A percentile compares a stretch with the other conserved stretches of the same genome.
Conservation (phyloP, 2,329 filamentous ascomycete genomes). For the Ophiostoma ulmi region DNA sequence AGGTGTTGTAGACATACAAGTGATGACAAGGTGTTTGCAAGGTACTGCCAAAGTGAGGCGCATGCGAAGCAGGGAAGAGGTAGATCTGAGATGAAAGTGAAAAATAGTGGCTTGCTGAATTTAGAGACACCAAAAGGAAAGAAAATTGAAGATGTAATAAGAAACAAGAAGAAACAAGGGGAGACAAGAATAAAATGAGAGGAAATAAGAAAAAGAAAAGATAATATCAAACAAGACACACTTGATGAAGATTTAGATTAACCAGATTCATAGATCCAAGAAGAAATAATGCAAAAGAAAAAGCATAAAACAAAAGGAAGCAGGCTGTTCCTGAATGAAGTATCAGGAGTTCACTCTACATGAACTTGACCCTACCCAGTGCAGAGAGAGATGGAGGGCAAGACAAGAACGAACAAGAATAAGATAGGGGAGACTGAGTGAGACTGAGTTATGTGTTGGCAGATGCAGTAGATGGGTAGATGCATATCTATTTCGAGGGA, state of each 20-base stretch:
- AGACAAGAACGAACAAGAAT: background rate
- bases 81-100: background rate
- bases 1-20: background rate
- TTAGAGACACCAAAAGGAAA: background rate
- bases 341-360: background rate
- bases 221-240: background rate
- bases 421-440: background rate
- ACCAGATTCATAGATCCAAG: background rate
- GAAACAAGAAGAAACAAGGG: background rate
- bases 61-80: background rate
- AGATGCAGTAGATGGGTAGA: constrained; percentile 4
- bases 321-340: background rate
- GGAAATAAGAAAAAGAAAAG: background rate
- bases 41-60: background rate
- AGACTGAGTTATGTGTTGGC: background rate
- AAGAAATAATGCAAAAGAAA: background rate
- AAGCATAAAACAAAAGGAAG: background rate
- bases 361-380: background rate
- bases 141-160: background rate
- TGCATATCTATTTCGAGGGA: background rate
- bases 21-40: background rate
- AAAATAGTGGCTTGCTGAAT: background rate
- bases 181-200: background rate
- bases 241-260: background rate
- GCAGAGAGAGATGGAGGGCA: too few relatives aligned